Percentiles rank a stretch among this genome's conserved stretches.
phyloP scores from a whole-genome alignment of 129 eudicot species.

The Ambrosia trifida region DNA sequence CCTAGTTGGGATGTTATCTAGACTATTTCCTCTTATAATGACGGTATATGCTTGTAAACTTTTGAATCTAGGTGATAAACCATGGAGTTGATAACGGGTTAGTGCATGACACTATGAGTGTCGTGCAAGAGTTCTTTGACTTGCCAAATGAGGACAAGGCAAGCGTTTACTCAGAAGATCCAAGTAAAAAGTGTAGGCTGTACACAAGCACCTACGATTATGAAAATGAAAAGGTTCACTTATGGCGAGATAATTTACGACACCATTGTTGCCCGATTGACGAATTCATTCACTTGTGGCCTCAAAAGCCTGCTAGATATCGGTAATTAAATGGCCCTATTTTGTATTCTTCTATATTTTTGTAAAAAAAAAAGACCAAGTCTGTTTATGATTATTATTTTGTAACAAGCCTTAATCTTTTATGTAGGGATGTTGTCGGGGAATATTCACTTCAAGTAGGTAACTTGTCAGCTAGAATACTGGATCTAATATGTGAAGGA shows the following conservation, averaged over 20 bases:
- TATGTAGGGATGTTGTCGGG: slow-evolving; percentile 31
- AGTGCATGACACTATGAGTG: slow-evolving; percentile 36
- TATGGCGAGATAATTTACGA: slow-evolving; percentile 53
- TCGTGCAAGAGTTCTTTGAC: slow-evolving; percentile 53
- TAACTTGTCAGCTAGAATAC: slow-evolving; percentile 29
- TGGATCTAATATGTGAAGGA: slow-evolving; percentile 35
- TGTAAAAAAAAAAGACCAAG: not conserved
- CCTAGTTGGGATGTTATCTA: not conserved
- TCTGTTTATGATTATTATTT: not conserved
- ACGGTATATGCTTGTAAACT: not conserved
- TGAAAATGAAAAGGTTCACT: slow-evolving; percentile 35
- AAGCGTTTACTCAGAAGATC: slow-evolving; percentile 34
- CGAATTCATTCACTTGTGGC: slow-evolving; percentile 54
- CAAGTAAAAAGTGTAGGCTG: slow-evolving; percentile 34
- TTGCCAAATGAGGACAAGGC: slow-evolving; percentile 53
- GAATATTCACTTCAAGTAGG: slow-evolving; percentile 25
- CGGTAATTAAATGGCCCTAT: slow-evolving; percentile 40
- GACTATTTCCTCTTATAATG: not conserved
- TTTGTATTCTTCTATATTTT: not conserved
- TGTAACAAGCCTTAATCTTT: not conserved
- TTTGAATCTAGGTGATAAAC: slow-evolving; percentile 48
- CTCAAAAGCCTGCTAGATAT: slow-evolving; percentile 52
- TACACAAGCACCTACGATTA: slow-evolving; percentile 50
- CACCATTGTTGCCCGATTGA: slow-evolving; percentile 59
- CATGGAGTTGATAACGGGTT: slow-evolving; percentile 56